These are phyloP conservation scores for Trypanosoma congolense DNA, from an alignment of 208 protist species.

Conservation along the genomic window DNA sequence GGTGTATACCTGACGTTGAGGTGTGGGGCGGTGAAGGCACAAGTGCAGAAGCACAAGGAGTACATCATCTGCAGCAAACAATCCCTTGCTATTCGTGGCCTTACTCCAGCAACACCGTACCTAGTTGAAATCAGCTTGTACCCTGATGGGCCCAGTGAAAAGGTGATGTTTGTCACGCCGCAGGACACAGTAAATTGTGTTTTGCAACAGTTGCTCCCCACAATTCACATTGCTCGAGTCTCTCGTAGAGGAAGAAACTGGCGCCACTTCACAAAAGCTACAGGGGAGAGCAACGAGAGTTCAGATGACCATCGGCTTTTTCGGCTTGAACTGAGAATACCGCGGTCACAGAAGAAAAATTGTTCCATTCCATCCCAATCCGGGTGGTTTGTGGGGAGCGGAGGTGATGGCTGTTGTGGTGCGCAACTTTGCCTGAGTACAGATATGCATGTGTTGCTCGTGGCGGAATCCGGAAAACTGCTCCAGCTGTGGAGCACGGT, in stretches of 20 bases:
- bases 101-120: conserved; percentile 16
- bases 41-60: background rate
- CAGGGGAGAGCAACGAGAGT: background rate
- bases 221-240: background rate
- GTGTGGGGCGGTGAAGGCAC: conserved; percentile 3
- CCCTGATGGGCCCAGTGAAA: background rate
- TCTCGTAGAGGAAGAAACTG: background rate
- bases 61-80: background rate
- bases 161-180: conserved; percentile 13
- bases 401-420: background rate
- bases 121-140: background rate
- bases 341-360: background rate
- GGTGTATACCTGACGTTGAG: conserved; percentile 6
- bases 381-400: conserved; percentile 3
- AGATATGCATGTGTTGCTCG: conserved; percentile 3
- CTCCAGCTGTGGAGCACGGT: conserved; percentile 16
- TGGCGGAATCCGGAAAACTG: conserved; percentile 13
- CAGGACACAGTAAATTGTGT: conserved; percentile 4
- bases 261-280: too few relatives aligned
- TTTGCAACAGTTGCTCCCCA: conserved; percentile 4
- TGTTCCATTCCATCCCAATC: conserved; percentile 6
- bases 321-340: conserved; percentile 4
- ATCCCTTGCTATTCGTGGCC: background rate
- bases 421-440: conserved; percentile 8
- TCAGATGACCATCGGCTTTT: background rate